A percentile compares a stretch with the other conserved stretches of the same genome.
Conservation (phyloP, 225 moss, liverwort and hornwort genomes). For the Pseudoscleropodium purum region DNA sequence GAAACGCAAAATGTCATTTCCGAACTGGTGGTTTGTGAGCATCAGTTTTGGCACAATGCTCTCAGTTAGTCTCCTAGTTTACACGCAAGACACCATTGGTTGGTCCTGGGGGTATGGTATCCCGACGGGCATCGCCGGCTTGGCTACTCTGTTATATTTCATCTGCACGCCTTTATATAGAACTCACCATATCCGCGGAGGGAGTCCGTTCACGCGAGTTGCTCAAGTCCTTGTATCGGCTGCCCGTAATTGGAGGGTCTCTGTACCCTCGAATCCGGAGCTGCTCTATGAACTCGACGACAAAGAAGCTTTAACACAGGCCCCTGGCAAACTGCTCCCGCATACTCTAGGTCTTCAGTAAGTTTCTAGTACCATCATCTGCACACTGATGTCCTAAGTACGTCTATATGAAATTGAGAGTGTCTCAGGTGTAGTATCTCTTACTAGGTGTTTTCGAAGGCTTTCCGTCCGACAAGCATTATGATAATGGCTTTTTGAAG, state of each 20-base stretch:
- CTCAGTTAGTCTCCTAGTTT: conserved; percentile 90
- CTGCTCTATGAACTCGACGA: conserved; percentile 83
- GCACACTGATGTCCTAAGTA: not conserved
- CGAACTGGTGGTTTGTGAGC: conserved; percentile 99
- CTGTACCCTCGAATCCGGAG: conserved; percentile 56
- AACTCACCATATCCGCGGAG: conserved; percentile 65
- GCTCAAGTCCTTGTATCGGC: conserved; percentile 77
- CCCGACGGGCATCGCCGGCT: conserved; percentile 63
- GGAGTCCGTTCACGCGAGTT: conserved; percentile 78
- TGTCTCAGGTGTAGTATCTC: not conserved
- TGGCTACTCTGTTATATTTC: conserved; percentile 65
- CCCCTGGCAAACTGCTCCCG: conserved; percentile 40
- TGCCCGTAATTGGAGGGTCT: conserved; percentile 57
- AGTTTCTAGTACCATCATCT: not conserved
- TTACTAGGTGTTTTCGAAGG: not conserved
- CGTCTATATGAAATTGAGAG: not conserved
- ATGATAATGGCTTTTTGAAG: not conserved
- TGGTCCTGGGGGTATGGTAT: conserved; percentile 94
- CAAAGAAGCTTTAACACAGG: conserved; percentile 63
- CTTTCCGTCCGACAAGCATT: not conserved
- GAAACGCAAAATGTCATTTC: conserved; percentile 87
- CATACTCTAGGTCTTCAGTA: conserved; percentile 77
- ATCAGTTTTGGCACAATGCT: conserved; percentile 98
- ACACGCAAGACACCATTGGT: conserved; percentile 73
- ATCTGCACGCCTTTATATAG: conserved; percentile 71